phyloP scores from a whole-genome alignment of 2,329 filamentous ascomycete genomes.

The Penicillium psychrosexuale region DNA sequence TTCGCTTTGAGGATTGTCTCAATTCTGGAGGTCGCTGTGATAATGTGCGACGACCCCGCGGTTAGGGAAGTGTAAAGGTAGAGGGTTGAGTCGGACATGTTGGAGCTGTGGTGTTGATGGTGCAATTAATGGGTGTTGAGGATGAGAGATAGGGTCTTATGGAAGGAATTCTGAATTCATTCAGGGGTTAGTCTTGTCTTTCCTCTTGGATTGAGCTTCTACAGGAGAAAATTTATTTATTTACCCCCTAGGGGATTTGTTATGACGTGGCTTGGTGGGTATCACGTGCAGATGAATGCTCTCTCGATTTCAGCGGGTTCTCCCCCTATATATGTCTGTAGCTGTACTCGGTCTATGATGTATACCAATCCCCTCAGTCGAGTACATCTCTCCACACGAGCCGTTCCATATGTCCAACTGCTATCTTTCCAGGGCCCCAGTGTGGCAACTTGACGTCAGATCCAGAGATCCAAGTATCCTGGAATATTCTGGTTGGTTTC shows the following conservation, averaged over 20 bases:
- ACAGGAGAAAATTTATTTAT: not conserved
- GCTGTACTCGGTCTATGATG: not conserved
- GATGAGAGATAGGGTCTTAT: not conserved
- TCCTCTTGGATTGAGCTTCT: not conserved
- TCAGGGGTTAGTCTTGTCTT: not conserved
- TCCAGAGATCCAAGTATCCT: not conserved
- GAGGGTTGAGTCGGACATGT: constrained; percentile 59
- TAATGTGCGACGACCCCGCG: constrained; percentile 90
- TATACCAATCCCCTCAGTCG: not conserved
- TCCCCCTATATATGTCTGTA: not conserved
- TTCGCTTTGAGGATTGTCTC: constrained; percentile 96
- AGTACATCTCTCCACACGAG: constrained; percentile 8
- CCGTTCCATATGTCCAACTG: constrained; percentile 5
- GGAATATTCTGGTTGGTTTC: not conserved
- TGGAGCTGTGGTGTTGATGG: constrained; percentile 4
- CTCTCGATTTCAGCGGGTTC: not conserved
- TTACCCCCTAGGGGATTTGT: not conserved
- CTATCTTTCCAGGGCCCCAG: not conserved
- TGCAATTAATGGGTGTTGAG: not conserved
- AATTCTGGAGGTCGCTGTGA: constrained; percentile 90
- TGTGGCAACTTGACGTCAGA: constrained; percentile 27
- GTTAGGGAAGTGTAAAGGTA: constrained; percentile 97
- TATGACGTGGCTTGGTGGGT: constrained; percentile 1
- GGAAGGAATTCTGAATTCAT: not conserved
- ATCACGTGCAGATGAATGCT: not conserved